Base-by-base conservation (phyloP, 805 yeast genomes). In the Allodekkera sacchari region DNA sequence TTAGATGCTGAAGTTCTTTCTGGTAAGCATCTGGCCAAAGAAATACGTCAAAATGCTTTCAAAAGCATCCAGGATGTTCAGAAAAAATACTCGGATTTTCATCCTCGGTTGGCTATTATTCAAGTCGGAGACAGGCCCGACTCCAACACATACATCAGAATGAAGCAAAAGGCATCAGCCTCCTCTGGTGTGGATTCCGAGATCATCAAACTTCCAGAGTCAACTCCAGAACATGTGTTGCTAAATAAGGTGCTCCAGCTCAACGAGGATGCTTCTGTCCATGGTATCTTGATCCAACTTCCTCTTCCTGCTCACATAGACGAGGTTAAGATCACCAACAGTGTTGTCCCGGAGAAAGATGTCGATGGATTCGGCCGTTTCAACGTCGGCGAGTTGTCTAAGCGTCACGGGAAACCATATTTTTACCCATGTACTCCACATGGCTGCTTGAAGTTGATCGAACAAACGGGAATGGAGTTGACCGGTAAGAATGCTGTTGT, bases 351-450 rank as follows among this genome's bases (percentile, higher is more conserved):
- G 23, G 64, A 65, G 31, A 83, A 83, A 51, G 94, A 83, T 47
- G 89, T 83, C 23, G 94, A 83, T 54, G 94, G 94, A 1, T 81
- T 83, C 47, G 83, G 83, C 33, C 77, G 83, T 35, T 72, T 55
- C 60, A 83, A 83, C 52, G 76, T 78, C 25, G 92, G 92, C 35
- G 88, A 81, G 50, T 63, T 83, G 43, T 66, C 80, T 42, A 82
- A 82, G 51, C 77, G 70, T 52, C 78, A 76, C 38, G 92, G 89
- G 25, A 48, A 63, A 15, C 92, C 94, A 23, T 53, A 55, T 35
- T 83, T 77, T 55, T 62, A 78, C 47, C 94, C 94, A 24, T 83
- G 94, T 54, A 83, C 94, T 14, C 94, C 94, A 32, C 70, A 79
- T 55, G 94, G 94, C 18, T 74, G 81, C 44, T 69, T 83, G 58